Evolutionary conservation across 2,329 filamentous ascomycete genomes (phyloP), one percentile per base, ranked within the genome.

Genomic region (Pseudogymnoascus sp.): DNA sequence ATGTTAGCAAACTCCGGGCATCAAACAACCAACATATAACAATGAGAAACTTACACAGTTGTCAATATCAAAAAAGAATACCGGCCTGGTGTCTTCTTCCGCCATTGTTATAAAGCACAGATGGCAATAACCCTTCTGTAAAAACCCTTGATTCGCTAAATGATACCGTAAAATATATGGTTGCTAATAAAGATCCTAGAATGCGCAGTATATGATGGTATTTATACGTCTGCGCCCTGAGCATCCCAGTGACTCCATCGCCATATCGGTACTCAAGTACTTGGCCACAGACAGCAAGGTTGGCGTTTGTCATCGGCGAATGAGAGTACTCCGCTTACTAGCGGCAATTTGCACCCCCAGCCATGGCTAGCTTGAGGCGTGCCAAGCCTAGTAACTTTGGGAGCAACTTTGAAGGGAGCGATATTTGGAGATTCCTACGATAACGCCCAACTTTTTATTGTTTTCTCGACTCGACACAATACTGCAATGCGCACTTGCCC

Each of bases 11-110:
- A 28, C 5, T 16, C 22, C 41, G 18, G 12, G 16, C 22, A 25
- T 25, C 2, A 25, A 25, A 25, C 22, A 5, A 5, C 22, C 22
- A 25, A 25, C 22, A 39, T 34, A 32, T 58, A 43, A 39, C 32
- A 41, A 25, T 43, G 22, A 9, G n/a, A 12, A 20, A 77, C 82
- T 65, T 78, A 86, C 83, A 75, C 95, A 99, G 72, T 99, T 99
- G 79, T 99, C 94, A 71, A 99, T 97, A 72, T 99, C 94, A 71
- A 97, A 97, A 74, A 84, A 86, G 73, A 86, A 82, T 18, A 89
- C 79, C 1, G 80, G 79, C 64, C 82, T 73, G 63, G 63, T 59
- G 58, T 67, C 67, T 20, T 32, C 47, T 32, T 32, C n/a, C 25
- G 28, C 5, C 47, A 54, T 54, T 54, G 25, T 14, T 54, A 54